Conservation (phyloP, 495 filamentous ascomycete species). For the Aspergillus wentii region DNA sequence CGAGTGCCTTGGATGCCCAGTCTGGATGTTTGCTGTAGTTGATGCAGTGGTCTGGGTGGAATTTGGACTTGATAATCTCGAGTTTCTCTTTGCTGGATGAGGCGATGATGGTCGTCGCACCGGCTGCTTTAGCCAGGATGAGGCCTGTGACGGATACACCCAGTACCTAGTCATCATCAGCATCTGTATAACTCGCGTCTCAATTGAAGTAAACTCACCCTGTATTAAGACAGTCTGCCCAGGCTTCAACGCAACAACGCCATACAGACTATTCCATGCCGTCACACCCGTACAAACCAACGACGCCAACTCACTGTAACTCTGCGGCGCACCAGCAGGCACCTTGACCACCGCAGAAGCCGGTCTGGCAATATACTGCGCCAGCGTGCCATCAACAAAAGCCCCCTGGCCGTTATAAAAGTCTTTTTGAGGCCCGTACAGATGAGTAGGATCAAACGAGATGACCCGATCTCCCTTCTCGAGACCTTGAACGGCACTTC, state of each 20-base stretch:
- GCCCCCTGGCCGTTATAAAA: too few species aligned
- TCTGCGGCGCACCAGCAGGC: neutral
- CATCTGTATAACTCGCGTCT: too few species aligned
- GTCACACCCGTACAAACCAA: too few species aligned
- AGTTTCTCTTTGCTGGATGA: slow-evolving; percentile 24
- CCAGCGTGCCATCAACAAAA: too few species aligned
- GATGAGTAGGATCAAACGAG: too few species aligned
- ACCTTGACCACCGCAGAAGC: slow-evolving; percentile 1
- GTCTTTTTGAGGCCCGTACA: too few species aligned
- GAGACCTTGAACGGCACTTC: slow-evolving; percentile 48
- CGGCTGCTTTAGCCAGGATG: slow-evolving; percentile 20
- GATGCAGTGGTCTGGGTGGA: slow-evolving; percentile 16
- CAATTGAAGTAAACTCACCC: too few species aligned
- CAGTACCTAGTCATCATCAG: slow-evolving; percentile 35
- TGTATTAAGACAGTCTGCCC: too few species aligned
- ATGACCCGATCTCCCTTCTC: slow-evolving; percentile 29
- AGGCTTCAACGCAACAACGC: too few species aligned
- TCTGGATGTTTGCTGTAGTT: slow-evolving; percentile 26
- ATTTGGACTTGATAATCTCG: slow-evolving; percentile 11
- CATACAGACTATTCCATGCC: too few species aligned
- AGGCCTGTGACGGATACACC: slow-evolving; percentile 25
- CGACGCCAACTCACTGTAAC: slow-evolving; percentile 1
- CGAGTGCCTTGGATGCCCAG: slow-evolving; percentile 23
- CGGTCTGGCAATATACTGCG: slow-evolving; percentile 3
- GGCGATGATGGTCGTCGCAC: slow-evolving; percentile 24